Conservation (phyloP, 768 basidiomycete species). For the Mycena capillaripes region DNA sequence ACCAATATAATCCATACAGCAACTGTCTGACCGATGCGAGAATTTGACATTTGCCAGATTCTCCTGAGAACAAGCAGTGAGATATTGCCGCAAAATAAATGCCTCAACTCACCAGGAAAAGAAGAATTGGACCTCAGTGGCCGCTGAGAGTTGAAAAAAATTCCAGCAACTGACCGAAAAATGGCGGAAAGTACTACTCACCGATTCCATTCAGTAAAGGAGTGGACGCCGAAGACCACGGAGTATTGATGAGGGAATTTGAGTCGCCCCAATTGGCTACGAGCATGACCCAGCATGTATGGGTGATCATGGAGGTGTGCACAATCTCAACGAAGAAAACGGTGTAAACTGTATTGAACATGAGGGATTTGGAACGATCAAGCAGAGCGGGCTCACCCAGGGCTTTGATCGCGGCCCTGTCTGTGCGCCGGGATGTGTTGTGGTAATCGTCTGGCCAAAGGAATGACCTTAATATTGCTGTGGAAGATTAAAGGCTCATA, state of each 20-base stretch:
- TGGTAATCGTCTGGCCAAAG: too few relatives aligned
- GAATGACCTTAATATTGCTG: too few relatives aligned
- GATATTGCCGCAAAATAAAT: not conserved
- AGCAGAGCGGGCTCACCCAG: too few relatives aligned
- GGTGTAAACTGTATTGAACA: not conserved
- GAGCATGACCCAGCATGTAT: not conserved
- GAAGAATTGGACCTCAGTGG: not conserved
- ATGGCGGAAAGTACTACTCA: too few relatives aligned
- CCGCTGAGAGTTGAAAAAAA: not conserved
- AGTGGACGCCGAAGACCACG: not conserved
- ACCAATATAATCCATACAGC: not conserved
- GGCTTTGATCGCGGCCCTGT: too few relatives aligned
- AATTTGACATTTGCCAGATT: not conserved
- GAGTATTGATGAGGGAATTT: not conserved
- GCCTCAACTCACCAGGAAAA: not conserved
- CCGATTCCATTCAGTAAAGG: not conserved
- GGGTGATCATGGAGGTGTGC: not conserved
- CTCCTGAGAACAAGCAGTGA: not conserved
- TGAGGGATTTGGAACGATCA: too few relatives aligned
- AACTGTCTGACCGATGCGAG: not conserved
- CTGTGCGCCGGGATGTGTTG: too few relatives aligned
- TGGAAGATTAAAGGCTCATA: too few relatives aligned
- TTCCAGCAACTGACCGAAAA: not conserved
- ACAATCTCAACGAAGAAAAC: not conserved
- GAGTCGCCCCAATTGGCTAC: not conserved